Conservation (phyloP, 73 alveolate genomes). For the Effrenium voratum region DNA sequence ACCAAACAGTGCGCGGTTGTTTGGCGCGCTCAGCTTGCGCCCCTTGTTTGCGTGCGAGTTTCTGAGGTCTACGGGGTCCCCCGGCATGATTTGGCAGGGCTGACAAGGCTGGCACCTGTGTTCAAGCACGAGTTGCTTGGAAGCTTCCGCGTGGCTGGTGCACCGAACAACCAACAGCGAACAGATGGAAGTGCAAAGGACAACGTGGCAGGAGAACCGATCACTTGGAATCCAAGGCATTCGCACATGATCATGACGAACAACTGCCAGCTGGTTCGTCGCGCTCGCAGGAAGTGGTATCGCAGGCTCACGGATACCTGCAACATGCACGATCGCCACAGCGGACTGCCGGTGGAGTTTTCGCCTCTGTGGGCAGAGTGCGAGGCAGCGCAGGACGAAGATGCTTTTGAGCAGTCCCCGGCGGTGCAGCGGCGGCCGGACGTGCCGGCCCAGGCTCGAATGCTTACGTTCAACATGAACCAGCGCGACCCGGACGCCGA, state of each 20-base stretch:
- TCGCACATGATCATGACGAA: background rate
- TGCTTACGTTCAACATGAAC: background rate
- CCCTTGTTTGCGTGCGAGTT: too few relatives aligned
- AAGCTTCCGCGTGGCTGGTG: background rate
- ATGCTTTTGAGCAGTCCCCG: background rate
- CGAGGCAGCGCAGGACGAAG: background rate
- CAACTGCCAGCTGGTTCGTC: background rate
- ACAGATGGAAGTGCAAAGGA: background rate
- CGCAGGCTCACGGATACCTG: background rate
- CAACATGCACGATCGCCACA: slow-evolving; percentile 4
- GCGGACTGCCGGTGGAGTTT: too few relatives aligned
- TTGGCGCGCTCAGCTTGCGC: too few relatives aligned
- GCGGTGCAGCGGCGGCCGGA: background rate
- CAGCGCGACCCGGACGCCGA: background rate
- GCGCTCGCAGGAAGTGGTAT: background rate
- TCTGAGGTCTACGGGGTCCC: too few relatives aligned
- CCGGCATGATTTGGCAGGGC: background rate
- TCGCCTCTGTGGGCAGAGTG: background rate
- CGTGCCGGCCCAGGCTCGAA: background rate
- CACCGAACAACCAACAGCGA: background rate
- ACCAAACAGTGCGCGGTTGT: too few relatives aligned
- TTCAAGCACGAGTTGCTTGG: background rate
- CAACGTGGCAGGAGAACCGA: background rate
- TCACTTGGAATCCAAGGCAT: too few relatives aligned
- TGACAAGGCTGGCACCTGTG: background rate